Evolutionary conservation across 371 early-diverging fungal genomes (phyloP).

Genomic region (Syncephalastrum racemosum): DNA sequence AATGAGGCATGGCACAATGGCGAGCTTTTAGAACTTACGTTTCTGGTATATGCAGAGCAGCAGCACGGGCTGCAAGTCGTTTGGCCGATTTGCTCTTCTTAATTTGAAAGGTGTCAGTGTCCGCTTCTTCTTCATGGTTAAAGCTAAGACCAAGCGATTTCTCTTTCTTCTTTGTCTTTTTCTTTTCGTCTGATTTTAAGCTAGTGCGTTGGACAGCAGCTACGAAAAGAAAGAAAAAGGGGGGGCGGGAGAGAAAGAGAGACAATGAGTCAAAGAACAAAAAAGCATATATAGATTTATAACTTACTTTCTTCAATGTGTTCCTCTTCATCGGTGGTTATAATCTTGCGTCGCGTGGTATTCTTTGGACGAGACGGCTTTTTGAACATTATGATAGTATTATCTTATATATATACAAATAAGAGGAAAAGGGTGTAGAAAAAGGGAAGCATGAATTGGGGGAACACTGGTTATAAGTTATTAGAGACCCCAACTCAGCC

Average conservation of each 20-base stretch:
- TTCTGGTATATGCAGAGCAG: conserved; percentile 21
- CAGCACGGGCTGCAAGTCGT: conserved; percentile 13
- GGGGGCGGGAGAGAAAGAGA: neutral
- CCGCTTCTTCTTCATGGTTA: conserved; percentile 32
- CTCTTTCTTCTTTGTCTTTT: conserved; percentile 32
- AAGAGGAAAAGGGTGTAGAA: neutral
- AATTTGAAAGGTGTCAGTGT: conserved; percentile 29
- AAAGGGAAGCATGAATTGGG: neutral
- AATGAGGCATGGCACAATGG: neutral
- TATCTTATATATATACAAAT: neutral
- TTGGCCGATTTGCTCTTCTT: conserved; percentile 35
- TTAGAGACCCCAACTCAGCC: no score
- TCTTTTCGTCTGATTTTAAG: conserved; percentile 21
- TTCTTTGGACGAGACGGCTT: conserved; percentile 40
- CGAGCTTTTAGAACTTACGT: conserved; percentile 1
- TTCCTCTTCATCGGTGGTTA: conserved; percentile 29
- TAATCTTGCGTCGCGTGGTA: conserved; percentile 41
- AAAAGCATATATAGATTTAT: neutral
- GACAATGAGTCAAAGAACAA: neutral
- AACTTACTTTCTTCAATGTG: neutral
- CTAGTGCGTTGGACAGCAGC: conserved; percentile 19
- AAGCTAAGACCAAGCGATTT: conserved; percentile 36
- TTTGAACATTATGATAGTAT: conserved; percentile 34
- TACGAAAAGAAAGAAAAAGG: neutral
- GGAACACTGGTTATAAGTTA: no score